Conservation (phyloP, 352 stramenopile genomes). For the Chrysophaeum taylorii region DNA sequence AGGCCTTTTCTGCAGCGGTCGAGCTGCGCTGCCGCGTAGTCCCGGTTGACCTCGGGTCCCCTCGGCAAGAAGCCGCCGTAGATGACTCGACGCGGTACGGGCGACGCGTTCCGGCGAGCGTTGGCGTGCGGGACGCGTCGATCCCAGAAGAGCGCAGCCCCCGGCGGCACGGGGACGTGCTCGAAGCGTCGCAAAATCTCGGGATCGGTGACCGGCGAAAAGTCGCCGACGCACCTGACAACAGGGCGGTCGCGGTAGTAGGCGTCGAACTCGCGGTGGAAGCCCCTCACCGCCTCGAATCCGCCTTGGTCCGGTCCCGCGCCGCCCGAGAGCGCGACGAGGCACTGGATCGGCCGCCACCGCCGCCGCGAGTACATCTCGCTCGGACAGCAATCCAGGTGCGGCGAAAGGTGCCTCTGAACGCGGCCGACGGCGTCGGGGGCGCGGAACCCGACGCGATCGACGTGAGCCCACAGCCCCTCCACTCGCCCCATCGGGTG, state of each 20-base stretch:
- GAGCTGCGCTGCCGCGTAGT: slow-evolving; percentile 58
- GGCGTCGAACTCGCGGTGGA: slow-evolving; percentile 65
- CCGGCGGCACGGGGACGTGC: slow-evolving; percentile 48
- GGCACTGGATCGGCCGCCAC: slow-evolving; percentile 73
- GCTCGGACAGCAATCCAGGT: slow-evolving; percentile 69
- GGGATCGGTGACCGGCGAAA: slow-evolving; percentile 65
- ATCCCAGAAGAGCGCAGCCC: slow-evolving; percentile 71
- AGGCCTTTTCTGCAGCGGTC: slow-evolving; percentile 26
- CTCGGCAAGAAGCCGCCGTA: slow-evolving; percentile 67
- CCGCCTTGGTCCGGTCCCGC: slow-evolving; percentile 43
- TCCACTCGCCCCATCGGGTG: neutral
- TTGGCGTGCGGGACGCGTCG: slow-evolving; percentile 72
- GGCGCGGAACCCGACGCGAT: slow-evolving; percentile 64
- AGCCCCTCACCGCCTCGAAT: slow-evolving; percentile 67
- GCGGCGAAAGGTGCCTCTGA: slow-evolving; percentile 67
- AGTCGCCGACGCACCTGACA: slow-evolving; percentile 73
- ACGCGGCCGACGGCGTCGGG: slow-evolving; percentile 51
- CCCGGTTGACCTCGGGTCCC: slow-evolving; percentile 49
- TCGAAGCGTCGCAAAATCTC: slow-evolving; percentile 57
- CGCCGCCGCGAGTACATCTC: slow-evolving; percentile 57
- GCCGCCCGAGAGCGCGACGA: slow-evolving; percentile 64
- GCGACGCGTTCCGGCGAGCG: slow-evolving; percentile 57
- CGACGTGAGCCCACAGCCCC: slow-evolving; percentile 52
- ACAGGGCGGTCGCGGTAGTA: slow-evolving; percentile 29
- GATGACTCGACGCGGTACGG: slow-evolving; percentile 55